phyloP scores from a whole-genome alignment of 2,329 filamentous ascomycete species.

The Cladosporium sp. region DNA sequence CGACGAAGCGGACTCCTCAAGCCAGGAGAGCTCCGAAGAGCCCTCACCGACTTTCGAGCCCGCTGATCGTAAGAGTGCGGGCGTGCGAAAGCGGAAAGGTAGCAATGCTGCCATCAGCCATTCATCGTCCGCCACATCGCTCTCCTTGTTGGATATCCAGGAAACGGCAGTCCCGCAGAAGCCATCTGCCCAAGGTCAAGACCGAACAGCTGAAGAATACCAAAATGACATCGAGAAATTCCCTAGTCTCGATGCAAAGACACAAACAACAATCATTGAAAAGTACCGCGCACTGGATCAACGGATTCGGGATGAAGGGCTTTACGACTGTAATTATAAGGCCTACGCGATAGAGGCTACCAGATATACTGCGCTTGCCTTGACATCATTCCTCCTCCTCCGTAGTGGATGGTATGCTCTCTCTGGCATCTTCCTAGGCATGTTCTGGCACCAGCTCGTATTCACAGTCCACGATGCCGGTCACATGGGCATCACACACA shows the following conservation, averaged over 20 bases:
- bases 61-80: constrained; percentile 38
- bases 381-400: constrained; percentile 56
- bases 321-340: constrained; percentile 82
- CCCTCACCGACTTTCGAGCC: constrained; percentile 62
- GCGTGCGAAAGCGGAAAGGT: constrained; percentile 2
- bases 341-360: constrained; percentile 73
- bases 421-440: constrained; percentile 74
- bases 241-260: constrained; percentile 70
- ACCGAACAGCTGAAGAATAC: constrained; percentile 71
- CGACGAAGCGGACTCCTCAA: constrained; percentile 15
- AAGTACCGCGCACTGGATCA: constrained; percentile 81
- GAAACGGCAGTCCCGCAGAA: constrained; percentile 40
- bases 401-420: constrained; percentile 48
- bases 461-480: constrained; percentile 94
- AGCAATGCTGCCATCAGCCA: not conserved
- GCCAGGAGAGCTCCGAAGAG: constrained; percentile 52
- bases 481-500: constrained; percentile 96
- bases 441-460: constrained; percentile 90
- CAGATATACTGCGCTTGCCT: constrained; percentile 71
- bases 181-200: constrained; percentile 63
- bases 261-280: constrained; percentile 71
- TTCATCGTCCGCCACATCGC: constrained; percentile 60
- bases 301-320: constrained; percentile 68
- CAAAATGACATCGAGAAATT: constrained; percentile 77
- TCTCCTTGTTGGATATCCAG: constrained; percentile 54